These are phyloP conservation scores for Domatiomyces globalis DNA, from an alignment of 2,329 filamentous ascomycete genomes.

Conservation along the genomic window DNA sequence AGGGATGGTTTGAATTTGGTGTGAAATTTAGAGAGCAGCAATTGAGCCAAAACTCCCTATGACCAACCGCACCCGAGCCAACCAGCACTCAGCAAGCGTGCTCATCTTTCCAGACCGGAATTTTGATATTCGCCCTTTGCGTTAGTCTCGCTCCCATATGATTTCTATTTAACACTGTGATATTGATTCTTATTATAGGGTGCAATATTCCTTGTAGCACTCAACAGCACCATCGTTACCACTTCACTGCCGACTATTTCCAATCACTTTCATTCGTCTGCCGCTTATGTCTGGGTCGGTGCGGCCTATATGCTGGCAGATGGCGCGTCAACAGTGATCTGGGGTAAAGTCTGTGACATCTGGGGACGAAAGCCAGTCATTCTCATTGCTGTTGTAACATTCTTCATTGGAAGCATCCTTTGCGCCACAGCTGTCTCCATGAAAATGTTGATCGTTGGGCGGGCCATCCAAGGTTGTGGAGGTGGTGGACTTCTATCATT, in stretches of 20 bases:
- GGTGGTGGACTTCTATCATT: slow-evolving; percentile 40
- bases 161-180: no score
- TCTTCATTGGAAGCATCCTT: slow-evolving; percentile 37
- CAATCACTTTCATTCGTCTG: slow-evolving; percentile 27
- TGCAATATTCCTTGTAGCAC: slow-evolving; percentile 44
- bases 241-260: slow-evolving; percentile 34
- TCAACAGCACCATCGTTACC: slow-evolving; percentile 41
- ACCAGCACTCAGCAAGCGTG: no score
- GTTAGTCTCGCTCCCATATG: no score
- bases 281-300: slow-evolving; percentile 37
- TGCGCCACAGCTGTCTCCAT: slow-evolving; percentile 36
- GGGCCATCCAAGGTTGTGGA: slow-evolving; percentile 40
- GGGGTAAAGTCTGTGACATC: slow-evolving; percentile 53
- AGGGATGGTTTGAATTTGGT: no score
- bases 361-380: slow-evolving; percentile 52
- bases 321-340: slow-evolving; percentile 39
- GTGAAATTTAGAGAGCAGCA: no score
- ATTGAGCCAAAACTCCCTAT: no score
- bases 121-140: no score
- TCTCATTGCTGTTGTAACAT: slow-evolving; percentile 36
- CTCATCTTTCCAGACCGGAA: no score
- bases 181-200: slow-evolving; percentile 28
- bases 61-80: no score
- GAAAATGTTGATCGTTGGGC: slow-evolving; percentile 39
- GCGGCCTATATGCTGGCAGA: slow-evolving; percentile 34